phyloP scores from a whole-genome alignment of 371 early-diverging fungal species.

The Capillidium heterosporum region DNA sequence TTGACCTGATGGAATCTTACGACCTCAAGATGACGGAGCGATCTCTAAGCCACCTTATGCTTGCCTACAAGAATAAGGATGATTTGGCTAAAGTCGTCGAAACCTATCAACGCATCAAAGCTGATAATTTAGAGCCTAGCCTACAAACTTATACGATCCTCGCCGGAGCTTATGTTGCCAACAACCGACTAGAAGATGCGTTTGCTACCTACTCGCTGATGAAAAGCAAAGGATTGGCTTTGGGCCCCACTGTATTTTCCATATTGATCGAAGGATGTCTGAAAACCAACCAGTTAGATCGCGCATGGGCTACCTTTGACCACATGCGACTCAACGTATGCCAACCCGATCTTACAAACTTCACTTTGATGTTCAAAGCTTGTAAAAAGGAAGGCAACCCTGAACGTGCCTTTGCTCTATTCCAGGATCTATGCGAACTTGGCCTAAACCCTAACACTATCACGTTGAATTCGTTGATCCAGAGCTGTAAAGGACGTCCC shows the following conservation, averaged over 20 bases:
- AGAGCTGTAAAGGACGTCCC: constrained; percentile 32
- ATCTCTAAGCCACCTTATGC: constrained; percentile 54
- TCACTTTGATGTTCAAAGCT: constrained; percentile 77
- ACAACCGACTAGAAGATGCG: constrained; percentile 40
- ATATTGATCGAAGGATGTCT: constrained; percentile 65
- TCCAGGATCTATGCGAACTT: constrained; percentile 55
- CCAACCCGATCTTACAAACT: constrained; percentile 57
- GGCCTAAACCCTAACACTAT: constrained; percentile 54
- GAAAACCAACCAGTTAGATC: constrained; percentile 34
- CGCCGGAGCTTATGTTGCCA: constrained; percentile 44
- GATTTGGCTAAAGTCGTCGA: constrained; percentile 35
- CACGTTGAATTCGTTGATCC: constrained; percentile 69
- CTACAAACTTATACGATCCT: constrained; percentile 43
- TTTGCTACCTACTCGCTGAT: constrained; percentile 52
- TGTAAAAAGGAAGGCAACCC: constrained; percentile 59
- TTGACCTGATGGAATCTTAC: constrained; percentile 15
- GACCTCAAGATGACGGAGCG: constrained; percentile 39
- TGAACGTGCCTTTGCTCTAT: constrained; percentile 64
- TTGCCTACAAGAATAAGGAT: constrained; percentile 53
- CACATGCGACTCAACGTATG: constrained; percentile 64
- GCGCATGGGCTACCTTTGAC: constrained; percentile 84
- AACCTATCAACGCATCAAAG: constrained; percentile 26
- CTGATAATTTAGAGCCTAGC: constrained; percentile 27
- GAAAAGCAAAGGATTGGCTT: constrained; percentile 27
- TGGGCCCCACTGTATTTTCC: constrained; percentile 15